Base-by-base conservation (phyloP, 768 basidiomycete species). In the Sutorius australiensis region DNA sequence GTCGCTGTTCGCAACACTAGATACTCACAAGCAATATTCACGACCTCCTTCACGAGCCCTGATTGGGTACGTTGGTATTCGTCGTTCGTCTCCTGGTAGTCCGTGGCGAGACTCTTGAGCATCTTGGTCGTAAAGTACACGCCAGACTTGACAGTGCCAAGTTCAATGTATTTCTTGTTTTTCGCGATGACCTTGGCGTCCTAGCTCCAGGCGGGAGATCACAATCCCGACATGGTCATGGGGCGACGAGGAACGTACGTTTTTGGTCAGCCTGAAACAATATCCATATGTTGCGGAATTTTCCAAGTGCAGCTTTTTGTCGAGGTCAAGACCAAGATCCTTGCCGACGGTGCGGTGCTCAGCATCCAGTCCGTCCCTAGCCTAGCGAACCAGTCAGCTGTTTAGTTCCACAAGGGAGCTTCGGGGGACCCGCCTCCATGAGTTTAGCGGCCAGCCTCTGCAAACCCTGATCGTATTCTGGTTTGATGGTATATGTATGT, bases 261-360 rank as follows among this genome's bases (percentile, higher is more conserved):
- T 89, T 65, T 97, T 95, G 1, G 95, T 95, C 40, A 98, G 67
- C 27, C 97, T 75, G 72, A 98, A 91, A 61, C 90, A 94, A 67
- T 98, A 95, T 2, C 94, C 93, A 64, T 95, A 92, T 1, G 83
- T 81, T 51, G 80, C 79, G 48, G 87, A 90, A 61, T 95, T 94
- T 73, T 99, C 97, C 28, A 99, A 75, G 69, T 98, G 97, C 11
- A 98, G 71, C 72, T 98, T 98, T 74, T 95, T 95, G 69, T 97
- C 91, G 3, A 92, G 79, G 14, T 95, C 93, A 10, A 99, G 61
- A 9, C 77, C 80, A 6, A 98, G 76, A 36, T 90, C 89, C 7
- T 75, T 68, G 6, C 87, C 87, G 0, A 83, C 86, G 2, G 74
- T 62, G 7, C 74, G 70, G 67, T 98, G 95, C 65, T 97, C 93